These are phyloP conservation scores for Globisporangium middletonii DNA, from an alignment of 352 stramenopile species.

Conservation along the genomic window DNA sequence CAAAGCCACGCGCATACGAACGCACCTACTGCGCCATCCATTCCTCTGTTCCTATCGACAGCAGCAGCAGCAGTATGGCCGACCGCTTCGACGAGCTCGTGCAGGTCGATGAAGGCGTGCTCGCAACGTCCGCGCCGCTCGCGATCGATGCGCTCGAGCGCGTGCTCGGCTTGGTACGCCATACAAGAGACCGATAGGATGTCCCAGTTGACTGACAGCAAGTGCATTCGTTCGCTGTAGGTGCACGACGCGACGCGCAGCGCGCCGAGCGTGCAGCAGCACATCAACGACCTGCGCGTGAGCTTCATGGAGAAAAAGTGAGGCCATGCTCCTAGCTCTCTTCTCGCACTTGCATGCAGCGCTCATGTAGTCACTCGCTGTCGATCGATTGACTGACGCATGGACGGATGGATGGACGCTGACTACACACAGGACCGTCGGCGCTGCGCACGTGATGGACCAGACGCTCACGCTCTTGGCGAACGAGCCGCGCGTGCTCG, in stretches of 20 bases:
- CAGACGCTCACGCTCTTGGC: conserved; percentile 40
- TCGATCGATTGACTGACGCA: not conserved
- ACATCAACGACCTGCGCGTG: conserved; percentile 36
- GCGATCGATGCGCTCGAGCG: conserved; percentile 34
- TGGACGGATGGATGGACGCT: not conserved
- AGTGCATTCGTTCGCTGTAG: conserved; percentile 10
- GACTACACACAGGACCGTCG: conserved; percentile 26
- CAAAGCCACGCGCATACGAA: not conserved
- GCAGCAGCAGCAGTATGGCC: not conserved
- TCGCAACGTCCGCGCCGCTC: conserved; percentile 57
- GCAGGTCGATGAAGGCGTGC: conserved; percentile 53
- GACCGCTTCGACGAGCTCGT: conserved; percentile 52
- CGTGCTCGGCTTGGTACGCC: conserved; percentile 38
- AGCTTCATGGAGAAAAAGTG: conserved; percentile 53
- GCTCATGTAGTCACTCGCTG: not conserved
- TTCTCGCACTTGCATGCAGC: not conserved
- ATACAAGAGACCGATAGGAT: not conserved
- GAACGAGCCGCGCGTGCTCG: conserved; percentile 30
- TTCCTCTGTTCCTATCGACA: too few relatives aligned
- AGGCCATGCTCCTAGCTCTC: not conserved
- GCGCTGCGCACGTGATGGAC: conserved; percentile 35
- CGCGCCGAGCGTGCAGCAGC: conserved; percentile 30
- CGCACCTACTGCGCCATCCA: not conserved
- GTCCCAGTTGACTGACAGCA: not conserved
- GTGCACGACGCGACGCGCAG: conserved; percentile 36